phyloP scores from a whole-genome alignment of 176 grass and related monocot genomes.

The Oropetium thomaeum region DNA sequence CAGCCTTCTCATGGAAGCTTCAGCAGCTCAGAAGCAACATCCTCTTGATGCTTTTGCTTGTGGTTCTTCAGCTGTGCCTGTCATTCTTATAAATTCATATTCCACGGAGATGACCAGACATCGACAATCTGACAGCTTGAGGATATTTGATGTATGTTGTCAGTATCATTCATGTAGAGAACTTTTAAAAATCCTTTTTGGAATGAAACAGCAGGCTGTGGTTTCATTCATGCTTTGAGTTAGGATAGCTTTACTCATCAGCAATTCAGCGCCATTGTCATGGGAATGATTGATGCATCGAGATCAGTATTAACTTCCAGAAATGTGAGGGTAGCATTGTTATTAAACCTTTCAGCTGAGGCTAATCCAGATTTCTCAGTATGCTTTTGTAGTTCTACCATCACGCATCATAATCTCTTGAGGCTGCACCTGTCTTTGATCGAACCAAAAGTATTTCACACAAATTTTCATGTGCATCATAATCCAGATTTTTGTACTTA shows the following conservation, averaged over 20 bases:
- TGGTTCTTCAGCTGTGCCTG: constrained; percentile 43
- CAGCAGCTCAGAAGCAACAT: constrained; percentile 2
- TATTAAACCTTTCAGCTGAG: not conserved
- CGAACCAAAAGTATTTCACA: not conserved
- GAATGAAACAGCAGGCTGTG: not conserved
- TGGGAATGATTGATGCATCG: constrained; percentile 21
- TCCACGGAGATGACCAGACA: not conserved
- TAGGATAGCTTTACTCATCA: constrained; percentile 32
- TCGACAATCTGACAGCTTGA: constrained; percentile 31
- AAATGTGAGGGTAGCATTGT: not conserved
- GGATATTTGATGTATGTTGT: constrained; percentile 46
- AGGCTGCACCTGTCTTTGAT: too few species aligned
- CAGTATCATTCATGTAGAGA: constrained; percentile 47
- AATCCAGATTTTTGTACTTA: too few species aligned
- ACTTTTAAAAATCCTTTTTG: not conserved
- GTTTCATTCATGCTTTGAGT: constrained; percentile 22
- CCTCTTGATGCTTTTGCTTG: constrained; percentile 33
- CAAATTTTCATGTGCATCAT: not conserved
- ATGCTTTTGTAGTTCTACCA: not conserved
- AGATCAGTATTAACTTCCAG: not conserved
- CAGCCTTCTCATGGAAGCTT: constrained; percentile 53
- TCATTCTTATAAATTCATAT: constrained; percentile 25
- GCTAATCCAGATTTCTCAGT: not conserved
- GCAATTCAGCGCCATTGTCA: constrained; percentile 2
- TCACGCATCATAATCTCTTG: not conserved